Base-by-base conservation (phyloP, 495 filamentous ascomycete genomes). In the Penicillium maclennaniae region DNA sequence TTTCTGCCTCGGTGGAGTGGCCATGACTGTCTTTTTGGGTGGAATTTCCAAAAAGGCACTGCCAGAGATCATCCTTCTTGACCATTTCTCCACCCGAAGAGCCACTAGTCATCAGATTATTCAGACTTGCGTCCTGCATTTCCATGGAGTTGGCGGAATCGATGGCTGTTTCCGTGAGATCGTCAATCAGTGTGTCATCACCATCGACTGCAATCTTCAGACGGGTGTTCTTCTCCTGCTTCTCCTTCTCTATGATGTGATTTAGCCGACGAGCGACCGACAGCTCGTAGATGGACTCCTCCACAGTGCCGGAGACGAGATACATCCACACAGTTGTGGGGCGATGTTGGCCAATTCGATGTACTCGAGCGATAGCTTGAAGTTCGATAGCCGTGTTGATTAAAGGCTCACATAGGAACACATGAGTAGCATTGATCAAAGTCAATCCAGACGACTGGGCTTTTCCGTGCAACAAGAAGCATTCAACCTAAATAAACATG, bases 291-390 rank as follows among this genome's bases (percentile, higher is more conserved):
- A 98, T 93, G 0, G 85, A 84, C 65, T 95, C 84, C 58, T 98
- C 92, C 2, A 97, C 89, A 0, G 92, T 95, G 43, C 86, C 87
- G 4, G 86, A 83, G 19, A 95, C 79, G 2, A 96, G 79, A 66
- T 98, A 98, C 68, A 96, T 87, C 87, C 91, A 98, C 6, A 97
- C 92, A 2, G 90, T 95, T 7, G 92, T 98, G 54, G 85, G 77
- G 23, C 87, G 83, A 52, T 84, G 80, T 68, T 98, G 92, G 0
- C 92, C 92, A 49, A 98, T 98, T 36, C 92, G 81, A 66, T 98
- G 90, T 0, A 98, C 91, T 43, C 92, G 86, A 6, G 91, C 90
- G 58, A 97, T 95, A 3, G 91, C 92, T 62, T 98, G 92, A 6
- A 96, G 79, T 60, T 97, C 92, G 8, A 98, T 83, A 2, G 92